Evolutionary conservation across 2,329 filamentous ascomycete species (phyloP), one percentile per base, ranked within the genome.

Genomic region (Sporothrix pallida): DNA sequence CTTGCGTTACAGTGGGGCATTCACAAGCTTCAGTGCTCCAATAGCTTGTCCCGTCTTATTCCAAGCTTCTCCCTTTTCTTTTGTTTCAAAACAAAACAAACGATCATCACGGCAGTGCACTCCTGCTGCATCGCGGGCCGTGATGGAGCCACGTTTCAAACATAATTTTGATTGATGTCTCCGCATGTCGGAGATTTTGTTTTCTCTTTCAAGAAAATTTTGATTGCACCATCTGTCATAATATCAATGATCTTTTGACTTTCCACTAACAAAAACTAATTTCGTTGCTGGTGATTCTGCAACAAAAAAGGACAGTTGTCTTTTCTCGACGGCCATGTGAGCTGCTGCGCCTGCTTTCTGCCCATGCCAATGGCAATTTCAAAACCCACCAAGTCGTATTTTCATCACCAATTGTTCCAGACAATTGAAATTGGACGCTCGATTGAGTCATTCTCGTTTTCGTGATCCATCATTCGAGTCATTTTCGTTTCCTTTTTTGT

Each of bases 141-240:
- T 48, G 12, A 42, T 60, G 50, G n/a, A 26, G 54, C 52, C 68
- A 70, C 52, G 54, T 70, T 58, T 70, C 68, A 70, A 69, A 17
- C 52, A 7, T 5, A 20, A 5, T 44, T 20, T 3, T 13, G 20
- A 46, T 44, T 12, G 6, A 46, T 10, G 26, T 13, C 26, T 37
- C 26, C 15, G 56, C 17, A 17, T 13, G 2, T 65, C 37, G 60
- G 60, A 23, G 15, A 46, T 23, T 15, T 42, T 6, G 10, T 44
- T 12, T 37, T 37, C 2, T 37, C 31, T 37, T 5, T 37, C 31
- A 37, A 37, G n/a, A 52, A 52, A 52, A 52, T 23, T 54, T 56
- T 65, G 3, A 46, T 46, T 46, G 9, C 9, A 46, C 23, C 9
- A 6, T 20, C 9, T 17, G 60, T 46, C 60, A 44, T 31, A 65